These are phyloP conservation scores for Termitomyces sp. DNA, from an alignment of 768 basidiomycete genomes.

Conservation along the genomic window DNA sequence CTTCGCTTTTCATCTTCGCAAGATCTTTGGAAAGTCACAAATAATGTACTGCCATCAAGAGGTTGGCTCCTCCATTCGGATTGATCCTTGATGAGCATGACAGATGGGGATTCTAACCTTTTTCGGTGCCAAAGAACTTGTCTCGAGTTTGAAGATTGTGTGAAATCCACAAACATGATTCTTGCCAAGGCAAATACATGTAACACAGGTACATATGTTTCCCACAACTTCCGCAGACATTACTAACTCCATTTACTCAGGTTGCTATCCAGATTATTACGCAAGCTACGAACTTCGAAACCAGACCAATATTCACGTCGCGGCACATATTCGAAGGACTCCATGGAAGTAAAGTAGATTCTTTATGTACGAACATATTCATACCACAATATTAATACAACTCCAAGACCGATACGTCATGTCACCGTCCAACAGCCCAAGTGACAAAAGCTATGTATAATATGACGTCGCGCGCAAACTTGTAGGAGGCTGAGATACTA, in stretches of 20 bases:
- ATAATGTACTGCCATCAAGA: constrained; percentile 8
- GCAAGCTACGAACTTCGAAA: not conserved
- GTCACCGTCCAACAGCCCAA: not conserved
- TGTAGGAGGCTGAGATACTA: not conserved
- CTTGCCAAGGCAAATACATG: not conserved
- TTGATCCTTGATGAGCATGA: constrained; percentile 13
- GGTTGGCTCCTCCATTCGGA: constrained; percentile 11
- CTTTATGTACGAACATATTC: not conserved
- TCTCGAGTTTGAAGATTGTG: not conserved
- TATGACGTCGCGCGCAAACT: not conserved
- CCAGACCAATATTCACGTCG: not conserved
- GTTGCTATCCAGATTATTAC: not conserved
- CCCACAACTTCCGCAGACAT: not conserved
- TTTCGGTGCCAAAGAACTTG: not conserved
- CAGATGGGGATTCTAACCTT: not conserved
- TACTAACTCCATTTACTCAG: not conserved
- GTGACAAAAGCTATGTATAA: not conserved
- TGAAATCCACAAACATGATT: not conserved
- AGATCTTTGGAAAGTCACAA: constrained; percentile 13
- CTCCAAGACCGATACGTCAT: not conserved
- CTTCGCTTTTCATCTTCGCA: constrained; percentile 16
- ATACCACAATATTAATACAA: not conserved
- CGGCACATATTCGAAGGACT: not conserved
- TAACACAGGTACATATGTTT: not conserved
- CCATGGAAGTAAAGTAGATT: not conserved